Evolutionary conservation across 306 rosid genomes (phyloP), one percentile per base, ranked within the genome.

Genomic region (Ceratonia siliqua): DNA sequence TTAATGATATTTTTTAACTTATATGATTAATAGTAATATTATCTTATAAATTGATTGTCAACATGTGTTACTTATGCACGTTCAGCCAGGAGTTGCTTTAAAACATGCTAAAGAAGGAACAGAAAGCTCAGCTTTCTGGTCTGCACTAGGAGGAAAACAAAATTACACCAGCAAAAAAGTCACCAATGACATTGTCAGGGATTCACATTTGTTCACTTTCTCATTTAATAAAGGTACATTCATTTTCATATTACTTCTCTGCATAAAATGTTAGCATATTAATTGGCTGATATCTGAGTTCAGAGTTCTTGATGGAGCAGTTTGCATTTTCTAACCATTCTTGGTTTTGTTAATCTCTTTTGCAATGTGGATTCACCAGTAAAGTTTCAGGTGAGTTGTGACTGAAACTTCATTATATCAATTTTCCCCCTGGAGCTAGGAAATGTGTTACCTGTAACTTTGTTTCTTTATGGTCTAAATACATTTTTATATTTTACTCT

Each of bases 31-130:
- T 57, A 53, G 32, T 43, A 36, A 41, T 25, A 72, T 77, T 78
- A n/a, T 55, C 59, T 55, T 42, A 2, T 39, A 25, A 54, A 15
- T 74, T 68, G 14, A 61, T 84, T 38, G 55, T 57, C 73, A 46
- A 77, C 30, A 70, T 57, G 70, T 75, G 67, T 50, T 38, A 70
- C 69, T 8, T 69, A 17, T 56, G 65, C 41, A 42, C 83, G 75
- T 85, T 85, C 96, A 91, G 98, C 97, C 97, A 59, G 97, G 97
- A 85, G 92, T 79, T 83, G 2, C 92, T 69, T 36, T 87, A 56
- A 94, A 94, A 78, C 94, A 88, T 80, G 89, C 91, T 30, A 94
- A 90, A 84, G 97, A 94, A 88, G 96, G 96, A 81, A 94, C 96
- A 78, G 97, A 91, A 88, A 91, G 87, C 84, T 89, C 97, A 72